Base-by-base conservation (phyloP, 305 asterid species). In the Fraxinus sp. region DNA sequence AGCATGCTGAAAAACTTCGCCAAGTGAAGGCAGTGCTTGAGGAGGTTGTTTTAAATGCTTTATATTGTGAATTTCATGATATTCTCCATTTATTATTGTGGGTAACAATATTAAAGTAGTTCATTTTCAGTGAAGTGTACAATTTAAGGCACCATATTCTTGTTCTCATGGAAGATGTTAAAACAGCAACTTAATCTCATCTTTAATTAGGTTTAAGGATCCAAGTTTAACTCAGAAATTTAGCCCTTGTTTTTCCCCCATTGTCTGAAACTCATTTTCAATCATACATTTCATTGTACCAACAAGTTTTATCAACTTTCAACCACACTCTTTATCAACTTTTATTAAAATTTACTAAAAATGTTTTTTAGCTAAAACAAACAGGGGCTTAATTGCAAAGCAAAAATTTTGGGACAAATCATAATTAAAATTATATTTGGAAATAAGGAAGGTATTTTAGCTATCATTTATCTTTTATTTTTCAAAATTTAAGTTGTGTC, bases 1-100 rank as follows among this genome's bases (percentile, higher is more conserved):
- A 97, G 89, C 99, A 97, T 88, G 97, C 98, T 79, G 99, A 97
- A 88, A 97, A 97, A 90, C 98, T 97, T 86, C 99, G 99, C 73
- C 99, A 92, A 92, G 99, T 97, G 90, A 97, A 97, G 90, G 99
- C 98, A 62, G 99, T 97, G 87, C 99, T 97, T 85, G 99, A 97
- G 91, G 99, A 97, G 98, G 99, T 97, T 88, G 39, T 73, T 89
- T 81, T 80, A 8, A 80, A 49, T 71, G 18, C 73, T 80, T 86
- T 55, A 37, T 37, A 20, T 79, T 74, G 49, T 77, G 62, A 66
- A 52, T 82, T 33, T 32, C 39, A 64, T n/a, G 18, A 28, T 37
- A 55, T 20, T 77, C 64, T 26, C 66, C 33, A 57, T 64, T 80
- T 49, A 35, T 37, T 78, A 37, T 81, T 84, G 77, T 66, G 79